Base-by-base conservation (phyloP, 2,329 filamentous ascomycete genomes). In the Pseudogymnoascus verrucosus region DNA sequence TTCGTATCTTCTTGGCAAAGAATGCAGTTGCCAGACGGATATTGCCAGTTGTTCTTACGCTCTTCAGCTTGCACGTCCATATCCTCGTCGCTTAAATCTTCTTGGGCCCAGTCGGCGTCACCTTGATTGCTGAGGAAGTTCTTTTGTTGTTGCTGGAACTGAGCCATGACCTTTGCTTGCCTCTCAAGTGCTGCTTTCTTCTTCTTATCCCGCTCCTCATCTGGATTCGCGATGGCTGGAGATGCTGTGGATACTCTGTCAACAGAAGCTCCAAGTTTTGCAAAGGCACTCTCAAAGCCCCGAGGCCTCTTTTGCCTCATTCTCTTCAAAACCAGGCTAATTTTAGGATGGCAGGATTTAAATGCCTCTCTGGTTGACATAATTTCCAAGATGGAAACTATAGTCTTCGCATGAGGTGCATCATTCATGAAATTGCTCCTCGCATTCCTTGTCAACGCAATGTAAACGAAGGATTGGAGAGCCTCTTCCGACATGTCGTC, bases 101-200 rank as follows among this genome's bases (percentile, higher is more conserved):
- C 84, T 65, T 95, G 89, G 12, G 90, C 92, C 89, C 91, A 96
- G 74, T 96, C 90, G 65, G 96, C 84, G 44, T 87, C 82, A n/a
- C 85, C 89, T 74, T 97, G 93, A 67, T 89, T 95, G 64, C 91
- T 89, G 77, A 99, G 79, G 76, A 99, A 99, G 70, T 86, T 95
- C 76, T 96, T 93, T 74, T 98, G 96, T 72, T 99, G 93, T 73
- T 96, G 89, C 74, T 98, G 95, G 76, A 99, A 97, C 72, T 97
- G 92, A 1, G 93, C 95, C 93, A 99, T 97, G 34, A 99, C 91
- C 71, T 87, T 89, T 1, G 93, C 93, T 75, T 98, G 93, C 21
- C 95, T 86, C 69, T 92, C 93, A 42, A 93, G 78, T 0, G 95
- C 95, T 62, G 93, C 90, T 75, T 90, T 89, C 80, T 97, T 99